phyloP scores from a whole-genome alignment of 768 basidiomycete species.

The Cystobasidium onofrii region DNA sequence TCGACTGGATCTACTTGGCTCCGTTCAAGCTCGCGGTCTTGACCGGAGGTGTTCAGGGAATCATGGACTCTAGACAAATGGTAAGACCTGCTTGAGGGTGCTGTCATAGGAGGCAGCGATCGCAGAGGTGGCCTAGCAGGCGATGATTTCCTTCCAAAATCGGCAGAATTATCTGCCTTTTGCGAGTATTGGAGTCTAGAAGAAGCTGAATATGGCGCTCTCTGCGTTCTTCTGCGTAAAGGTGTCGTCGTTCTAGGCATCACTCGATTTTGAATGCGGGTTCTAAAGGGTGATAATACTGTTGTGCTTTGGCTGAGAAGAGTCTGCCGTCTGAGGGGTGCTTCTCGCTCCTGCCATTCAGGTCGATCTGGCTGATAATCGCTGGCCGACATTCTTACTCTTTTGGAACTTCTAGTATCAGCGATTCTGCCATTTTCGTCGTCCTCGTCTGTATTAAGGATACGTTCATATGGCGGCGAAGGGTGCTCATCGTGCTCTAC shows the following conservation, averaged over 20 bases:
- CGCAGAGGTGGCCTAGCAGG: conserved; percentile 21
- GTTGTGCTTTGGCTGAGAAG: background rate
- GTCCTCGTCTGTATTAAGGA: background rate
- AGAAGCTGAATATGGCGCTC: background rate
- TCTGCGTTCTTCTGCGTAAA: background rate
- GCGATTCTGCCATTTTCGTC: conserved; percentile 10
- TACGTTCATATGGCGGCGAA: background rate
- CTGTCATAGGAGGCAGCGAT: conserved; percentile 17
- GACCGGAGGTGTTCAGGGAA: background rate
- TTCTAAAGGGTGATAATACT: background rate
- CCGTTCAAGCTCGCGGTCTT: background rate
- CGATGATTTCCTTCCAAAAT: conserved; percentile 25
- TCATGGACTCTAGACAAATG: background rate
- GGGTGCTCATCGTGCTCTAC: background rate
- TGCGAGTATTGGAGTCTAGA: background rate
- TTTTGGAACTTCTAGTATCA: conserved; percentile 17
- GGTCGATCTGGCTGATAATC: background rate
- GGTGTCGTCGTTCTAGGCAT: conserved; percentile 1
- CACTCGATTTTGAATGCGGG: background rate
- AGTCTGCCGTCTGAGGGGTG: background rate
- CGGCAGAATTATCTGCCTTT: background rate
- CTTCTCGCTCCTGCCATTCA: background rate
- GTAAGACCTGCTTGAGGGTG: background rate
- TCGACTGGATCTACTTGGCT: background rate
- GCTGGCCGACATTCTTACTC: conserved; percentile 21